These are phyloP conservation scores for Capsicum rhomboideum DNA, from an alignment of 257 asterid genomes.

Conservation along the genomic window DNA sequence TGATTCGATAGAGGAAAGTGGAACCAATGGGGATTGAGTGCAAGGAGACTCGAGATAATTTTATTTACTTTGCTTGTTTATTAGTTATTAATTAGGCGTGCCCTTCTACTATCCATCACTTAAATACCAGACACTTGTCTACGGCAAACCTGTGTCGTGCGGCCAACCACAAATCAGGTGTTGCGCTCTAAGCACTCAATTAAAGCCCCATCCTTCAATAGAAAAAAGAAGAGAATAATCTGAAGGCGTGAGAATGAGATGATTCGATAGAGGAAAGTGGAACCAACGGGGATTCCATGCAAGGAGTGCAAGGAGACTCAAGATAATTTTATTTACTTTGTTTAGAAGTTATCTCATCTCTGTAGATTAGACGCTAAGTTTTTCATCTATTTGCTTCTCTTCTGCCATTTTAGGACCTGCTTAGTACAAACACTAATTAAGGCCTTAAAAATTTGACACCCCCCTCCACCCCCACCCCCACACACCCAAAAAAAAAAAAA, in stretches of 20 bases:
- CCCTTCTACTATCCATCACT: background rate
- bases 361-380: background rate
- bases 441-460: background rate
- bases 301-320: background rate
- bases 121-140: background rate
- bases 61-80: background rate
- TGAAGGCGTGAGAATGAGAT: background rate
- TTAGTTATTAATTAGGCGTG: too few species aligned
- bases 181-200: background rate
- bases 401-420: background rate
- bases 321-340: background rate
- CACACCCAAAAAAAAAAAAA: background rate
- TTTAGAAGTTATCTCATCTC: background rate
- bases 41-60: background rate
- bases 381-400: background rate
- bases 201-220: too few species aligned
- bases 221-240: background rate
- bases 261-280: background rate
- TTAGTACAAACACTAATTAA: background rate
- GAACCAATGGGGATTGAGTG: background rate
- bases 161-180: background rate
- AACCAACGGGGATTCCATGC: background rate
- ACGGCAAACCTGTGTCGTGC: background rate
- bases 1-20: background rate
- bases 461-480: background rate